Base-by-base conservation (phyloP, 306 rosid genomes). In the Fagus crenata region DNA sequence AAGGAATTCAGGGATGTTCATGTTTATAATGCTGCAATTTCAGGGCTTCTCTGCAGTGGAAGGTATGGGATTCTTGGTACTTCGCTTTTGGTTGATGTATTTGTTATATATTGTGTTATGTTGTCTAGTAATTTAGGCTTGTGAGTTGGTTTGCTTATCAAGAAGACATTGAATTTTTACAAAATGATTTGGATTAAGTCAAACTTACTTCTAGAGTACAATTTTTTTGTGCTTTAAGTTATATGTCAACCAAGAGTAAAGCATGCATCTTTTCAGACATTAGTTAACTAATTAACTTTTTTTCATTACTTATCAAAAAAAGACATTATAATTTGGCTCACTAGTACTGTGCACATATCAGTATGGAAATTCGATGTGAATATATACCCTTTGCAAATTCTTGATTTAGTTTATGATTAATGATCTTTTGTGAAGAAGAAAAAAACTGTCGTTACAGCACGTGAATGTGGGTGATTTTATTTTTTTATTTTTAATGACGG, bases 11-110 rank as follows among this genome's bases (percentile, higher is more conserved):
- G 87, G 75, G 87, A 89, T 85, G 95, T 88, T 83, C 85, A 78
- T 84, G 92, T 92, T 33, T 94, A 90, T 70, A 92, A 94, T 81
- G 88, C 96, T 9, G 86, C 93, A n/a, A 84, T 89, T 81, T 92
- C 91, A 46, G 96, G 97, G 1, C 93, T 95, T 51, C 56, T 88
- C 76, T 74, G 51, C 79, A 43, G 91, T 55, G 81, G 77, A 71
- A 89, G 98, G 98, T 93, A 83, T 39, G 71, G 0, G 55, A 35
- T 83, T 72, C 49, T 69, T 49, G 54, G 58, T 14, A 67, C 61
- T 73, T n/a, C 67, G 13, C 36, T 74, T 61, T 5, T 78, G 11
- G 12, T 15, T 18, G 4, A 37, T 63, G 11, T 39, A 7, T 65
- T 61, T 82, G 53, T 53, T 72, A 7, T 42, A 42, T 7, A 42